phyloP scores from a whole-genome alignment of 78 protist species.

The Dictyostelium firmibasis region DNA sequence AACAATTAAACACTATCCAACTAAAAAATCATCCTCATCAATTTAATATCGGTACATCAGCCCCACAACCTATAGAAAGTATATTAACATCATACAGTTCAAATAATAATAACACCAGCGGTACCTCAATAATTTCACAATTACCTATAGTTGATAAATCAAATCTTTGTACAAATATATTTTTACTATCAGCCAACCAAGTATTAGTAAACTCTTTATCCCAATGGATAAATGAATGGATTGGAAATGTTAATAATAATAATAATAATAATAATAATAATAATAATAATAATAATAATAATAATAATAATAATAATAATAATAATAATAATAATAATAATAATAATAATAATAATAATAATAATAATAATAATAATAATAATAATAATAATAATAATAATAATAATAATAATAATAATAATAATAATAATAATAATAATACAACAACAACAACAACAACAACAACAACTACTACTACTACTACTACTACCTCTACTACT shows the following conservation, averaged over 20 bases:
- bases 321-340: no score
- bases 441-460: no score
- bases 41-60: not conserved
- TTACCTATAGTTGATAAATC: not conserved
- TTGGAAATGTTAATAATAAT: not conserved
- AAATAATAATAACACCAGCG: not conserved
- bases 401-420: no score
- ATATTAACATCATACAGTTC: not conserved
- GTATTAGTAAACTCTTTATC: not conserved
- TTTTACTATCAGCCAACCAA: constrained; percentile 1
- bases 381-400: no score
- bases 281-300: no score
- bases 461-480: no score
- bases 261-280: no score
- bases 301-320: no score
- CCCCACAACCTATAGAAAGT: not conserved
- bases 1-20: not conserved
- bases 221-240: constrained; percentile 2
- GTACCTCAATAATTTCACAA: not conserved
- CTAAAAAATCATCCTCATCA: not conserved
- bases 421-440: no score
- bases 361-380: no score
- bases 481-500: not conserved
- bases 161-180: not conserved
- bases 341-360: no score